A percentile compares a stretch with the other conserved stretches of the same genome.
These are phyloP conservation scores for Alternaria brassicae DNA, from an alignment of 2,329 filamentous ascomycete genomes.

Conservation along the genomic window DNA sequence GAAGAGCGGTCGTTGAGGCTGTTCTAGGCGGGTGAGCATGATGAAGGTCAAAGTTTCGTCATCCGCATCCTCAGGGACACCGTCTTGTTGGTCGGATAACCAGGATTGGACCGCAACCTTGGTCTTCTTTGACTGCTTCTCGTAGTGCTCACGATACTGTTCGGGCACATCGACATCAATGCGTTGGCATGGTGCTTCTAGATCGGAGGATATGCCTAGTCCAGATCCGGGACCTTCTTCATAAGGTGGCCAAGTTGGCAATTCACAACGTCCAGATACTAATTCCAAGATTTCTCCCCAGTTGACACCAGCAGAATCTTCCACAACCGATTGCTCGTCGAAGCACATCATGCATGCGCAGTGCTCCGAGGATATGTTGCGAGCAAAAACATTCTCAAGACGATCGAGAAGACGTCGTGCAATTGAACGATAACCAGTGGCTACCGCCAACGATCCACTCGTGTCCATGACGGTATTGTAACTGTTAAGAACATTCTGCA, in stretches of 20 bases:
- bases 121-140: conserved; percentile 90
- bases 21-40: conserved; percentile 84
- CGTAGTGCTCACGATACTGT: conserved; percentile 90
- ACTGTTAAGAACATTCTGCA: conserved; percentile 82
- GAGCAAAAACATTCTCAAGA: conserved; percentile 90
- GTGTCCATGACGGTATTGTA: conserved; percentile 82
- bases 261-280: conserved; percentile 84
- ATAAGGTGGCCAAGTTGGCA: conserved; percentile 90
- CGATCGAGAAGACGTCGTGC: conserved; percentile 87
- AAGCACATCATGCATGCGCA: conserved; percentile 88
- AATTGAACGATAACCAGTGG: conserved; percentile 94
- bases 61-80: conserved; percentile 85
- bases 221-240: conserved; percentile 61
- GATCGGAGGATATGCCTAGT: conserved; percentile 60
- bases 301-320: conserved; percentile 72
- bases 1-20: conserved; percentile 79
- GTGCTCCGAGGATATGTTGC: conserved; percentile 86
- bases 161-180: conserved; percentile 94
- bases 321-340: conserved; percentile 49
- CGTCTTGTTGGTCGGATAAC: conserved; percentile 80
- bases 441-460: conserved; percentile 90
- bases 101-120: conserved; percentile 90
- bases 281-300: conserved; percentile 97
- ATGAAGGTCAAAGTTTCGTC: conserved; percentile 94
- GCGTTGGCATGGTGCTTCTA: conserved; percentile 70